Percentiles rank a stretch among this genome's conserved stretches.
Conservation (phyloP, 2,329 filamentous ascomycete species). For the Lojkania enalia region DNA sequence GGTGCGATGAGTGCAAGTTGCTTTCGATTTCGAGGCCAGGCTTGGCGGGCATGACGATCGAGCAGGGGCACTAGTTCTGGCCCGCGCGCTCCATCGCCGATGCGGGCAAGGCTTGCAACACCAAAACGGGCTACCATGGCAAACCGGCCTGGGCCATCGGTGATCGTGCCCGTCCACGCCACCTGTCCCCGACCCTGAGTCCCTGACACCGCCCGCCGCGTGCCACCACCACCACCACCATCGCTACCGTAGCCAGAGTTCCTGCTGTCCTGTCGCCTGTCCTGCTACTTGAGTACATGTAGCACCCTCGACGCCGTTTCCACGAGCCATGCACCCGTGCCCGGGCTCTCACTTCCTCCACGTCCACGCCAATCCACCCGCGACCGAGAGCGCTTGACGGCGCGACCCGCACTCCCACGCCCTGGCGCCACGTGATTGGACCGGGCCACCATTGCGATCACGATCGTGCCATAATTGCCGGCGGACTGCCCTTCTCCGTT, state of each 20-base stretch:
- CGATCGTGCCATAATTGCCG: neutral
- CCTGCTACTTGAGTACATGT: too few species aligned
- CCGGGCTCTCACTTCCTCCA: too few species aligned
- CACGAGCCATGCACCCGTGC: too few species aligned
- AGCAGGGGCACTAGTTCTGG: neutral
- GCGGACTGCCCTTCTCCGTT: conserved; percentile 4
- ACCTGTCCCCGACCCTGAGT: neutral
- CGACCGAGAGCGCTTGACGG: too few species aligned
- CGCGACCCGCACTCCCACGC: neutral
- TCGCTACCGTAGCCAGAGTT: too few species aligned
- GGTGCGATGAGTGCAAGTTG: neutral
- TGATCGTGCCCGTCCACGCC: neutral
- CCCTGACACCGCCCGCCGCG: neutral
- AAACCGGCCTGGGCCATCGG: neutral
- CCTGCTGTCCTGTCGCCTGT: too few species aligned
- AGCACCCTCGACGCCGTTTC: too few species aligned
- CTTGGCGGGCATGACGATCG: neutral
- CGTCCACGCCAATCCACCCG: too few species aligned
- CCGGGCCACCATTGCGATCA: neutral
- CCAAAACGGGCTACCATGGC: neutral
- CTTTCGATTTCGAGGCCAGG: neutral
- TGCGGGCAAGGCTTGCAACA: neutral
- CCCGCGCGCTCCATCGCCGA: neutral
- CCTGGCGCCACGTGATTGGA: neutral
- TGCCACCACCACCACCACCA: too few species aligned